Base-by-base conservation (phyloP, 768 basidiomycete genomes). In the Lentinula raphanica region DNA sequence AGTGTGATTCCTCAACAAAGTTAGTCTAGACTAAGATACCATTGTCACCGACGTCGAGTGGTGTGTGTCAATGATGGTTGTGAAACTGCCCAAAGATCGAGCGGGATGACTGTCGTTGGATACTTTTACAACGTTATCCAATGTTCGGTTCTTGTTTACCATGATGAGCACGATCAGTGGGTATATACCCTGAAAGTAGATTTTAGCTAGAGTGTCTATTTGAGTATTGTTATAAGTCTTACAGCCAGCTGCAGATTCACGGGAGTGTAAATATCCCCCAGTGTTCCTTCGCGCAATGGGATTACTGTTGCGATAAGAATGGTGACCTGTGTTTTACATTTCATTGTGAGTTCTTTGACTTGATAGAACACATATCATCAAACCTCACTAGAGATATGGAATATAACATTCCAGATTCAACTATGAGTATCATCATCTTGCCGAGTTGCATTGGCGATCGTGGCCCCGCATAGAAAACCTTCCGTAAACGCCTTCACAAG, bases 241-340 rank as follows among this genome's bases (percentile, higher is more conserved):
- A 64, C 63, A 3, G 64, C 64, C n/a, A 65, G 51, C 27, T 65
- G 62, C 17, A 62, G 42, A 44, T 61, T 56, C 17, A 63, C 51
- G 3, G 61, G 62, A 5, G 50, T 55, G 39, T 58, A 65, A 11
- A 65, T 23, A 39, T 63, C 62, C 5, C 64, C 64, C 9, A 65
- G 40, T 6, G 64, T 63, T 1, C 60, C 64, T 4, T 15, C 5
- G 2, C 62, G 60, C 17, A 63, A 21, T 3, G 40, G 60, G n/a
- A 63, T 56, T 5, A 61, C 21, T 5, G 56, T 45, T 3, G 58
- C 23, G 25, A 65, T 8, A 17, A 65, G 48, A 1, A 42, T 50
- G 9, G 51, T 44, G 3, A 61, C 17, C 64, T 65, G 31, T 3
- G n/a, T n/a, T n/a, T n/a, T n/a, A n/a, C n/a, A n/a, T 8, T 19